A percentile compares a stretch with the other conserved stretches of the same genome.
phyloP scores from a whole-genome alignment of 805 yeast genomes.

The Candida tibetensis region DNA sequence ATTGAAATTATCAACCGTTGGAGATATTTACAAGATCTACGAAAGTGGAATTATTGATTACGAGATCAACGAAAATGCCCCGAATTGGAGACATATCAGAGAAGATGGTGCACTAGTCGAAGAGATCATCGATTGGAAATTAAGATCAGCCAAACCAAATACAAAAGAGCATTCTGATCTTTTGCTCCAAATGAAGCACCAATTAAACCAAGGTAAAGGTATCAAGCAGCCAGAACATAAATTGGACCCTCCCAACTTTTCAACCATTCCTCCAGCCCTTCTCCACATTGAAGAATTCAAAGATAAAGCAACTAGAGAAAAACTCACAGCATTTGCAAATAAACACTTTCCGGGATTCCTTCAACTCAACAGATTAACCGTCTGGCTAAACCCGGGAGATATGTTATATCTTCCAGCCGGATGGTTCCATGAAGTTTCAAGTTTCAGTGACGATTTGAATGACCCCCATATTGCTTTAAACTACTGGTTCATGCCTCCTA shows the following conservation, averaged over 20 bases:
- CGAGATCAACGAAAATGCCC: slow-evolving; percentile 49
- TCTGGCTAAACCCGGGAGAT: slow-evolving; percentile 57
- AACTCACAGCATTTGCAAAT: slow-evolving; percentile 36
- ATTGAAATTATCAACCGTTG: slow-evolving; percentile 58
- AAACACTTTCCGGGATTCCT: slow-evolving; percentile 49
- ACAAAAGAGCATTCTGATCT: slow-evolving; percentile 11
- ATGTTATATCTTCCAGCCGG: slow-evolving; percentile 73
- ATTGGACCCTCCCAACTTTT: slow-evolving; percentile 68
- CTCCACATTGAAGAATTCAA: slow-evolving; percentile 56
- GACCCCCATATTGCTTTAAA: slow-evolving; percentile 60
- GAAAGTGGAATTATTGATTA: slow-evolving; percentile 70
- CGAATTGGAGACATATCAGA: slow-evolving; percentile 59
- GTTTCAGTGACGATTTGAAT: slow-evolving; percentile 42
- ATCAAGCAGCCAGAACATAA: slow-evolving; percentile 8
- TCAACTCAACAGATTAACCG: slow-evolving; percentile 40
- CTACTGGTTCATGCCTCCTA: slow-evolving; percentile 75
- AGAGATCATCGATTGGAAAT: slow-evolving; percentile 46
- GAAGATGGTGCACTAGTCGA: slow-evolving; percentile 60
- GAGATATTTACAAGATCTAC: slow-evolving; percentile 50
- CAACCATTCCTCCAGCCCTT: slow-evolving; percentile 59
- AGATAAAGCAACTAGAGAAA: slow-evolving; percentile 20
- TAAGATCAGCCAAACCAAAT: slow-evolving; percentile 19
- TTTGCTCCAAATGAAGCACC: slow-evolving; percentile 12
- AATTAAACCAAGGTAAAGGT: slow-evolving; percentile 12
- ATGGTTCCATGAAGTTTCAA: slow-evolving; percentile 81